Evolutionary conservation across 306 rosid species (phyloP), one percentile per base, ranked within the genome.

Genomic region (Cucurbita moschata): DNA sequence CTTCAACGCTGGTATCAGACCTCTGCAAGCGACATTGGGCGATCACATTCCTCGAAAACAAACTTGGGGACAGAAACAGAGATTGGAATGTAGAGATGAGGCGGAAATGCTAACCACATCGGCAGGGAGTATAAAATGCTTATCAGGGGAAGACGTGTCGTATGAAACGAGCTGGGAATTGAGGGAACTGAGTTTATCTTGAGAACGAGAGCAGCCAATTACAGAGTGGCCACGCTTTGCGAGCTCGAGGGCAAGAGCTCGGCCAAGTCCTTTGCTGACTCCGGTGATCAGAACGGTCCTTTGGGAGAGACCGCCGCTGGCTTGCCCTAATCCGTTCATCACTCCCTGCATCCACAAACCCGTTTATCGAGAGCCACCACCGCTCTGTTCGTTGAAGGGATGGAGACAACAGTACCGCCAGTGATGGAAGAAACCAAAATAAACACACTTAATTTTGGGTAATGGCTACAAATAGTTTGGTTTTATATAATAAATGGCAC

Each of bases 121-220:
- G 23, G 84, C 80, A 7, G 77, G 72, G 72, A 92, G 77, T 69
- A 92, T 68, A 59, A 92, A 77, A 73, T 92, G 97, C 9, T 49
- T 77, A 46, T 26, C 82, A 10, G 89, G 75, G 18, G 84, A 78
- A 6, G 58, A 40, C 4, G 53, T 4, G 18, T 64, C 0, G 21
- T 77, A 37, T 4, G 83, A 79, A 47, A 84, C 56, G 72, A 89
- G 85, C 9, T 86, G 86, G 38, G 85, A 77, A 63, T 78, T 79
- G 74, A 92, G 92, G 11, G 90, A 71, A 61, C 61, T 71, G 52
- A 89, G 95, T 69, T 80, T 83, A 64, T 88, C 92, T 72, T 89
- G 92, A 16, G 92, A 6, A 5, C 97, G 96, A 63, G 92, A 85
- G 77, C 96, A 92, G 0, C 97, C 96, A 59, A 92, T 83, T 3